Evolutionary conservation across 1,139 yeast species (phyloP), one percentile per base, ranked within the genome.

Genomic region (Blastobotrys illinoisensis): DNA sequence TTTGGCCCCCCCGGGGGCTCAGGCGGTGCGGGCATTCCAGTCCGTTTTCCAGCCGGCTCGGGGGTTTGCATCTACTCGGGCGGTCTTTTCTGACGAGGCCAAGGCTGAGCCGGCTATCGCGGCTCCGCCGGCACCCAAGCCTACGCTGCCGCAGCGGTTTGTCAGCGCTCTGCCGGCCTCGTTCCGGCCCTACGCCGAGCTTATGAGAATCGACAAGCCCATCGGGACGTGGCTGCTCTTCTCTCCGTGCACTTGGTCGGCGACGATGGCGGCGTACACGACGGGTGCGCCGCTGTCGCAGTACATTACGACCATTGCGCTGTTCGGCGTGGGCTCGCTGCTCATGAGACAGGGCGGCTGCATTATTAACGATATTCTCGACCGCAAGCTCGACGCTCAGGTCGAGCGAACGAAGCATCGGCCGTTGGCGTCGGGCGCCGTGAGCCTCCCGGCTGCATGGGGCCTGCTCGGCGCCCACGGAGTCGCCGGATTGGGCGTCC

Each of bases 341-440:
- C 77, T 91, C 14, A 93, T 95, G 97, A 80, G 99, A 70, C 97
- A 98, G 44, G 98, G 97, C 1, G 99, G 99, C 0, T 95, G 99
- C 68, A 91, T 96, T 1, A 85, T 95, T 55, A 95, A 95, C 66
- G 99, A 95, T 69, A 75, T 91, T 53, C 75, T 85, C 67, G 99
- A 95, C 67, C 76, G 91, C 55, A 77, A 91, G 58, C 75, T 91
- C 54, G 99, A 95, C 65, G 78, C 79, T 59, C 81, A 89, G 67
- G 99, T 95, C 2, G 85, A 86, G 9, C 79, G 99, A 62, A 91
- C 99, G 0, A 79, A 84, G 54, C 89, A 84, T 64, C 77, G 99
- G 62, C 99, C 99, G 9, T 78, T 95, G 48, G 95, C 99, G 0
- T 82, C 96, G 47, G 93, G 96, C 0, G 76, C 93, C 58, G 90